phyloP scores from a whole-genome alignment of 768 basidiomycete species.

The Tylopilus sp. region DNA sequence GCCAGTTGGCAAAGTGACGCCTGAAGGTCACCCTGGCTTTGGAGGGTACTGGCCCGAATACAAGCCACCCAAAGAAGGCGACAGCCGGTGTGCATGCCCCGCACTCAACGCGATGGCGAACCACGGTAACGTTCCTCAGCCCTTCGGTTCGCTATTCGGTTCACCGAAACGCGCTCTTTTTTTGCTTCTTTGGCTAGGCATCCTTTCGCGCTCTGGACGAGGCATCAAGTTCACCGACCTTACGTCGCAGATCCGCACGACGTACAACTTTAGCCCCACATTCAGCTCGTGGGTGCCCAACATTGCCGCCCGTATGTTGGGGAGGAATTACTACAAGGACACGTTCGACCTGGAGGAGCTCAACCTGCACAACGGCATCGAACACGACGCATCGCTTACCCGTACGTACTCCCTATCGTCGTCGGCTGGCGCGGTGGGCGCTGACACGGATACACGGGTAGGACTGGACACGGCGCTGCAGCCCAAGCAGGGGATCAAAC shows the following conservation, averaged over 20 bases:
- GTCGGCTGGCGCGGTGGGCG: too few species aligned
- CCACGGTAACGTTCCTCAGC: conserved; percentile 52
- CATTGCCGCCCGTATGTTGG: conserved; percentile 54
- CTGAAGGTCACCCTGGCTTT: conserved; percentile 50
- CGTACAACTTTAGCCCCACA: conserved; percentile 67
- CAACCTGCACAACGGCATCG: conserved; percentile 63
- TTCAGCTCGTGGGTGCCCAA: conserved; percentile 69
- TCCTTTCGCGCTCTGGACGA: conserved; percentile 61
- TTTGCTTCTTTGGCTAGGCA: conserved; percentile 20
- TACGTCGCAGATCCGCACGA: conserved; percentile 40
- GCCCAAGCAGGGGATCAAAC: conserved; percentile 50
- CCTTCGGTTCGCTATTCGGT: too few species aligned
- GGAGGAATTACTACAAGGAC: conserved; percentile 52
- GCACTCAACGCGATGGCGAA: conserved; percentile 81
- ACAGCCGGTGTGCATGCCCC: conserved; percentile 72
- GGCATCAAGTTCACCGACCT: conserved; percentile 61
- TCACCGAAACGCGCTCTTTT: background rate
- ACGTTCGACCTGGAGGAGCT: conserved; percentile 65
- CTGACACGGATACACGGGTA: conserved; percentile 21
- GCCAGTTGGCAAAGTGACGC: conserved; percentile 51
- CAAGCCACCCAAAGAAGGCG: conserved; percentile 51
- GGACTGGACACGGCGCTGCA: conserved; percentile 50
- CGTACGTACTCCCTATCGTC: conserved; percentile 20
- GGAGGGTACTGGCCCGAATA: conserved; percentile 74
- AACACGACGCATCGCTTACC: conserved; percentile 34